Evolutionary conservation across 257 asterid genomes (phyloP).

Genomic region (Buddleja alternifolia): DNA sequence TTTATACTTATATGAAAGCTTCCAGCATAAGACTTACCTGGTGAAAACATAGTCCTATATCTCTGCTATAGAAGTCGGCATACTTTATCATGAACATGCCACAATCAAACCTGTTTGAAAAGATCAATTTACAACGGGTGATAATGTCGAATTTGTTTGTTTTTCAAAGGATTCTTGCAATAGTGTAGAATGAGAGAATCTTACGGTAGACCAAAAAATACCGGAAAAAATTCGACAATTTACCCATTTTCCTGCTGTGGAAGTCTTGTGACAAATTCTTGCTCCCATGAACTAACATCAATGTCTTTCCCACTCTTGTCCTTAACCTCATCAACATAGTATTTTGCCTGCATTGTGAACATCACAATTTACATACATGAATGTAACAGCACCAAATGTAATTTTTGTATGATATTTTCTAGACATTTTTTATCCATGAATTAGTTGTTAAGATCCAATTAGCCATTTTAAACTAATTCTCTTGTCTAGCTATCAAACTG

Average conservation of each 20-base stretch:
- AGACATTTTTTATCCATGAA: background rate
- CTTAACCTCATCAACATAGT: conserved; percentile 63
- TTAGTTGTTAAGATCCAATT: background rate
- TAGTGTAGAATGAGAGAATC: too few relatives aligned
- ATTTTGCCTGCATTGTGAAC: conserved; percentile 46
- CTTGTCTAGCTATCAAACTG: background rate
- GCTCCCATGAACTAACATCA: conserved; percentile 56
- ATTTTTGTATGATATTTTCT: background rate
- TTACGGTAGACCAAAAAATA: background rate
- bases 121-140: conserved; percentile 9
- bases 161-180: background rate
- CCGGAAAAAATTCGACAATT: background rate
- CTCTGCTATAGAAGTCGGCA: conserved; percentile 72
- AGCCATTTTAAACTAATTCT: background rate
- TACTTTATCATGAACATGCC: conserved; percentile 84
- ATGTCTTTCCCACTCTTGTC: conserved; percentile 59
- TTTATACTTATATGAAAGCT: conserved; percentile 1
- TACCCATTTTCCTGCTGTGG: conserved; percentile 63
- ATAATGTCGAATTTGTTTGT: background rate
- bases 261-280: conserved; percentile 49
- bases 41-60: conserved; percentile 55
- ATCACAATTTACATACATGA: too few relatives aligned
- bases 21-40: conserved; percentile 50
- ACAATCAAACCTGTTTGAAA: conserved; percentile 63
- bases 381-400: background rate